These are phyloP conservation scores for Podosphaera fusca DNA, from an alignment of 2,329 filamentous ascomycete genomes.

Conservation along the genomic window DNA sequence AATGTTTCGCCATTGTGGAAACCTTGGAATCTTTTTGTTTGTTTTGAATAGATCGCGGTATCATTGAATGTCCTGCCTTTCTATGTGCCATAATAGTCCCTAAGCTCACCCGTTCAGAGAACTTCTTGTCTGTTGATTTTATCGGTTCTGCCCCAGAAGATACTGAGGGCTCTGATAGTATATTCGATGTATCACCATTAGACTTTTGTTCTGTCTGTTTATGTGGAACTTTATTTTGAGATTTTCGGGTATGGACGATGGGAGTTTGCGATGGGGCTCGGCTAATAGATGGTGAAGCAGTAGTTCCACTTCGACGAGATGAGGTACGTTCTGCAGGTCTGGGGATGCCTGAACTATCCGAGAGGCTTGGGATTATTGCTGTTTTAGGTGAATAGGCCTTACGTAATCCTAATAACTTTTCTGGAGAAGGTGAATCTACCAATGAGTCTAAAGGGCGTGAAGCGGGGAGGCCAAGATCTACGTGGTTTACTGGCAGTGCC, in stretches of 20 bases:
- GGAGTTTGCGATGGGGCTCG: slow-evolving; percentile 17
- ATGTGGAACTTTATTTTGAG: slow-evolving; percentile 7
- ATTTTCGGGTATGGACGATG: slow-evolving; percentile 13
- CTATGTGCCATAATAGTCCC: slow-evolving; percentile 35
- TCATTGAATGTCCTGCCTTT: slow-evolving; percentile 46
- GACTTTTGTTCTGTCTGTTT: slow-evolving; percentile 9
- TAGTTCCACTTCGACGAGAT: slow-evolving; percentile 8
- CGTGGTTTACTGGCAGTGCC: slow-evolving; percentile 2
- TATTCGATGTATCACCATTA: slow-evolving; percentile 4
- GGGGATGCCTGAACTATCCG: slow-evolving; percentile 15
- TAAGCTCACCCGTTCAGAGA: slow-evolving; percentile 49
- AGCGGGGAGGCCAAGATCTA: slow-evolving; percentile 1
- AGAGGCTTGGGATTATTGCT: slow-evolving; percentile 3
- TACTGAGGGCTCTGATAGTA: slow-evolving; percentile 10
- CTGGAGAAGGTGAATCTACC: slow-evolving; percentile 10
- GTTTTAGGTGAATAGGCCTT: slow-evolving; percentile 6
- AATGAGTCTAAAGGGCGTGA: slow-evolving; percentile 3
- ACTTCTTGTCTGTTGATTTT: slow-evolving; percentile 36
- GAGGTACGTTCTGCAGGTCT: slow-evolving; percentile 13
- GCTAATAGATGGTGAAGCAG: slow-evolving; percentile 13
- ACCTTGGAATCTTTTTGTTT: slow-evolving; percentile 57
- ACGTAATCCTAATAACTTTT: slow-evolving; percentile 14
- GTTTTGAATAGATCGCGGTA: slow-evolving; percentile 58
- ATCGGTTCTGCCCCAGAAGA: slow-evolving; percentile 11
- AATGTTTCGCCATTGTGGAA: slow-evolving; percentile 79